These are phyloP conservation scores for Periconia macrospinosa DNA, from an alignment of 2,329 filamentous ascomycete species.

Conservation along the genomic window DNA sequence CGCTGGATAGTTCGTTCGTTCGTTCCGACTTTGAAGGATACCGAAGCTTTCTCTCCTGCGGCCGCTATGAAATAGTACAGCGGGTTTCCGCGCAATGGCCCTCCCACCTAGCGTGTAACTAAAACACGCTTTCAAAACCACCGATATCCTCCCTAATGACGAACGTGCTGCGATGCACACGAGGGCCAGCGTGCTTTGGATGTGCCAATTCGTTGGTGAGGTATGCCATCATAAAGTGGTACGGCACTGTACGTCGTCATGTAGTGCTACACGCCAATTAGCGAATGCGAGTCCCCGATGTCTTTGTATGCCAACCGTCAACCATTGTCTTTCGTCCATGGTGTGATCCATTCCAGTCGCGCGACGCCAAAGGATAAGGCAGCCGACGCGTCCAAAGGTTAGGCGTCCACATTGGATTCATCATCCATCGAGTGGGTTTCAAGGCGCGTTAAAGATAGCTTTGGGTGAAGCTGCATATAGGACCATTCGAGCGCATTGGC, in stretches of 20 bases:
- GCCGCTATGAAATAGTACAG: not conserved
- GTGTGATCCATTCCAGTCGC: no score
- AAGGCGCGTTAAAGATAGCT: no score
- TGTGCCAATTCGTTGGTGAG: not conserved
- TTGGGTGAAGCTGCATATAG: no score
- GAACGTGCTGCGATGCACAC: not conserved
- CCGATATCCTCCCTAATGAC: slow-evolving; percentile 6
- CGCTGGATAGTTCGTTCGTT: not conserved
- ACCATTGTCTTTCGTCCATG: no score
- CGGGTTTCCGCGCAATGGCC: not conserved
- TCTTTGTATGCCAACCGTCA: no score
- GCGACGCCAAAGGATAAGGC: no score
- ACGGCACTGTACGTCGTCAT: not conserved
- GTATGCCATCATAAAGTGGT: not conserved
- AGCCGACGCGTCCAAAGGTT: no score
- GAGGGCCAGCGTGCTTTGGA: not conserved
- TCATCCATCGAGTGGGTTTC: no score
- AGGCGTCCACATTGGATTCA: no score
- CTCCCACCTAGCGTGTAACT: not conserved
- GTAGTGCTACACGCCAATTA: not conserved
- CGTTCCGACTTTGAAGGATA: not conserved
- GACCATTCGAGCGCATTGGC: no score
- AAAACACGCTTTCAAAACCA: no score
- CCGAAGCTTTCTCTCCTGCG: not conserved
- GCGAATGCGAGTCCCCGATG: no score